phyloP scores from a whole-genome alignment of 768 basidiomycete species.

The Cystobasidium ongulense region DNA sequence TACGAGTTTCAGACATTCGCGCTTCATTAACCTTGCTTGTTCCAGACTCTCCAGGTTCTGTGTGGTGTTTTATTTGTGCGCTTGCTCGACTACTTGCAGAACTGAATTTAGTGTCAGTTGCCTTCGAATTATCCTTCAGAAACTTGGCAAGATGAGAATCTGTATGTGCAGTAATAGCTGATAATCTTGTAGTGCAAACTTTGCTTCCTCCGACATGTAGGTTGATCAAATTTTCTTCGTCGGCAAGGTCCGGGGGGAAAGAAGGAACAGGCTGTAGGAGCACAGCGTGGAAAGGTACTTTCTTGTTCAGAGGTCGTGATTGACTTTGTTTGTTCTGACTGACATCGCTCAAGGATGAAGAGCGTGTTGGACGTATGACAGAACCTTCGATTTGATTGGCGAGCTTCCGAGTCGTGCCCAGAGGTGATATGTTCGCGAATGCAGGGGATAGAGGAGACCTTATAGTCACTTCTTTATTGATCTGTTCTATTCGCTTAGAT shows the following conservation, averaged over 20 bases:
- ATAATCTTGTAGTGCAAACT: not conserved
- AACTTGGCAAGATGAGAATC: not conserved
- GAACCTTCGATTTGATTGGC: no score
- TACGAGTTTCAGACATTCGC: not conserved
- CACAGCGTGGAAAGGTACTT: not conserved
- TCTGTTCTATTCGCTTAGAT: not conserved
- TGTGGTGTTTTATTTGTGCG: not conserved
- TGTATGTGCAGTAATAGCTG: not conserved
- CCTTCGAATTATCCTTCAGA: not conserved
- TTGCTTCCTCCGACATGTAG: constrained; percentile 5
- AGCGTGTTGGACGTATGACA: not conserved
- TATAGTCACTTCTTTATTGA: not conserved
- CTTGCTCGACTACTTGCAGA: no score
- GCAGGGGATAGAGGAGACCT: not conserved
- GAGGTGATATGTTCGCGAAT: not conserved
- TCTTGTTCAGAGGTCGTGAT: not conserved
- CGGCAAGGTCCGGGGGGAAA: not conserved
- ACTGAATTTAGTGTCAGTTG: no score
- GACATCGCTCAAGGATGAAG: not conserved
- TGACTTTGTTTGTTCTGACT: not conserved
- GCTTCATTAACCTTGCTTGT: not conserved
- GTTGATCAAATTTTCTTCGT: not conserved
- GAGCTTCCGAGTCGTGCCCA: not conserved
- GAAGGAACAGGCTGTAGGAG: not conserved
- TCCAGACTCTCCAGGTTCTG: not conserved